These are phyloP conservation scores for Ustilago trichophora DNA, from an alignment of 1,284 basidiomycete genomes.

Conservation along the genomic window DNA sequence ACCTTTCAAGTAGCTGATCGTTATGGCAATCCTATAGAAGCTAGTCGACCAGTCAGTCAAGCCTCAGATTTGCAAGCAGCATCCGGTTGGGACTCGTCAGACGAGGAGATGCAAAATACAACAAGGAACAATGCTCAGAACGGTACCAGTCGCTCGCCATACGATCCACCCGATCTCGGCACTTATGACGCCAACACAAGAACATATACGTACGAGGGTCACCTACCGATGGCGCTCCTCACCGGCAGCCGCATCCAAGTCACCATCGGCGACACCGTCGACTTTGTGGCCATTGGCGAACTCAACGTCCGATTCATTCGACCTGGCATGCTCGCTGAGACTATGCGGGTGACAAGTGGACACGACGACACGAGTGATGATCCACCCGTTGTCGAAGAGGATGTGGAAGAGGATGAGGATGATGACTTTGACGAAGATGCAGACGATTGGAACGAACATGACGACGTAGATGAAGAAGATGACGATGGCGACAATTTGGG, in stretches of 20 bases:
- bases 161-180: constrained; percentile 16
- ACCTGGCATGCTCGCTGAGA: constrained; percentile 22
- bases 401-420: constrained; percentile 18
- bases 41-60: background rate
- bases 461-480: constrained; percentile 2
- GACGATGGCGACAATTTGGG: constrained; percentile 23
- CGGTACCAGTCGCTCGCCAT: constrained; percentile 10
- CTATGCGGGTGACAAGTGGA: constrained; percentile 30
- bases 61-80: too few relatives aligned
- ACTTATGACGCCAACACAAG: constrained; percentile 22
- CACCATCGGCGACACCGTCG: constrained; percentile 21
- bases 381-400: constrained; percentile 5
- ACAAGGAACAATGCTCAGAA: background rate
- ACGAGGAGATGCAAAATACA: constrained; percentile 4
- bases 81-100: constrained; percentile 26
- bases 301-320: constrained; percentile 33
- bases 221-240: constrained; percentile 19
- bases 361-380: background rate
- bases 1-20: constrained; percentile 40
- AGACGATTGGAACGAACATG: constrained; percentile 17
- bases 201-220: constrained; percentile 30
- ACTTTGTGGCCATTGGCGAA: constrained; percentile 22
- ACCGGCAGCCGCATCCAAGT: constrained; percentile 21
- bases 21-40: constrained; percentile 22
- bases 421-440: constrained; percentile 36